phyloP scores from a whole-genome alignment of 169 alveolate species.

The Cryptosporidium tyzzeri region DNA sequence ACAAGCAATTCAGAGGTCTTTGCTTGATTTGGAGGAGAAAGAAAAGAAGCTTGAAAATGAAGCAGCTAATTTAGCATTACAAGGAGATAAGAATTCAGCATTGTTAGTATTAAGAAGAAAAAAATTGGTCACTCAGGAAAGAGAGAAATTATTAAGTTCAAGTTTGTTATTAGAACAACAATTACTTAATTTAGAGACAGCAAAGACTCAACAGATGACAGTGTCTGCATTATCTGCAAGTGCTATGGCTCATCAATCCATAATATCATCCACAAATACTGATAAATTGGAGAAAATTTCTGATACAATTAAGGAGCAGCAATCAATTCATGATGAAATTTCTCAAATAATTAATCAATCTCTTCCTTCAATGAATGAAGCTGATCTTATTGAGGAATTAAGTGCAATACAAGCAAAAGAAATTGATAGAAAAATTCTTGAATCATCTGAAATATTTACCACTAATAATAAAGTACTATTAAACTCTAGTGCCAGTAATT shows the following conservation, averaged over 20 bases:
- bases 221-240: constrained; percentile 75
- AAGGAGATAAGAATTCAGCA: constrained; percentile 68
- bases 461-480: constrained; percentile 3
- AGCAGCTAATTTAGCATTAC: constrained; percentile 72
- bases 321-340: constrained; percentile 57
- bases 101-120: constrained; percentile 50
- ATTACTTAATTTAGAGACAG: constrained; percentile 60
- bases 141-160: constrained; percentile 60
- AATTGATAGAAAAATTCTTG: constrained; percentile 58
- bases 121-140: constrained; percentile 64
- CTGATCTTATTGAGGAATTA: constrained; percentile 58
- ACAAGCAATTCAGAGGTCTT: constrained; percentile 51
- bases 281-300: constrained; percentile 64
- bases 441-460: constrained; percentile 54
- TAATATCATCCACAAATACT: constrained; percentile 50
- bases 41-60: constrained; percentile 65
- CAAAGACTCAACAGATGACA: constrained; percentile 71
- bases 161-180: constrained; percentile 63
- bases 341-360: constrained; percentile 73
- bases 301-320: constrained; percentile 65
- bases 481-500: constrained; percentile 34
- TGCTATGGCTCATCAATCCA: constrained; percentile 61
- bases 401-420: constrained; percentile 75
- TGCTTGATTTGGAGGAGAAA: constrained; percentile 55
- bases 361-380: constrained; percentile 72